Evolutionary conservation across 2,329 filamentous ascomycete species (phyloP).

Genomic region (Aspergillus sp.): DNA sequence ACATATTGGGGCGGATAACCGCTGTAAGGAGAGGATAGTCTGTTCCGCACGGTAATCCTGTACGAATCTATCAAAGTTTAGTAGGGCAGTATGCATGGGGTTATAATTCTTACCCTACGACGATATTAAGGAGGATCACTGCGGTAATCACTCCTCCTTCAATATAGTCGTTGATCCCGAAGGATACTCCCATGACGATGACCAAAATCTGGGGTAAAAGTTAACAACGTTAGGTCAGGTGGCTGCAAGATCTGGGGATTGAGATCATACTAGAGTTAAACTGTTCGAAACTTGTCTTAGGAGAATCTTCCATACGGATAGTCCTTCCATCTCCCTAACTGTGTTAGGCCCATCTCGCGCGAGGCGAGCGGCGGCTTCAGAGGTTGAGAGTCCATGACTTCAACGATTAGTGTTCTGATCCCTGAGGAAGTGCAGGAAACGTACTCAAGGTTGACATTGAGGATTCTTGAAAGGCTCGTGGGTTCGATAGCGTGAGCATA

Average conservation of each 20-base stretch:
- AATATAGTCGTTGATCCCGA: conserved; percentile 60
- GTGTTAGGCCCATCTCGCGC: conserved; percentile 70
- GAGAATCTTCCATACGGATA: conserved; percentile 76
- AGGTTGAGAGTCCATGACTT: conserved; percentile 64
- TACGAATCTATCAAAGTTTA: conserved; percentile 47
- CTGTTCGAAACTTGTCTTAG: conserved; percentile 78
- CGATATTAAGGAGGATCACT: conserved; percentile 62
- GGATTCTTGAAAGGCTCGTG: conserved; percentile 24
- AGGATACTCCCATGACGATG: conserved; percentile 70
- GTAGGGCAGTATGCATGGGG: background rate
- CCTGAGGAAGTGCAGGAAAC: background rate
- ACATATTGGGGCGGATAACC: conserved; percentile 61
- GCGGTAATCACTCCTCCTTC: conserved; percentile 64
- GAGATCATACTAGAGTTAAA: conserved; percentile 64
- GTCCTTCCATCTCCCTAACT: conserved; percentile 71
- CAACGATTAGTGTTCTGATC: background rate
- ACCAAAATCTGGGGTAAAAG: conserved; percentile 64
- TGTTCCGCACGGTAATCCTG: conserved; percentile 65
- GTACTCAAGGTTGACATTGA: conserved; percentile 33
- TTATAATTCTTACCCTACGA: conserved; percentile 51
- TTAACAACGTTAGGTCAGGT: conserved; percentile 12
- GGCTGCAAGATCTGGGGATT: conserved; percentile 7
- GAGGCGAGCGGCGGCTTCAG: conserved; percentile 69
- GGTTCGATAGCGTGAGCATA: conserved; percentile 33
- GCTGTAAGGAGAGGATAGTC: conserved; percentile 61